A percentile compares a stretch with the other conserved stretches of the same genome.
phyloP scores from a whole-genome alignment of 2,329 filamentous ascomycete species.

The Dryadomyces quercus-mongolicae region DNA sequence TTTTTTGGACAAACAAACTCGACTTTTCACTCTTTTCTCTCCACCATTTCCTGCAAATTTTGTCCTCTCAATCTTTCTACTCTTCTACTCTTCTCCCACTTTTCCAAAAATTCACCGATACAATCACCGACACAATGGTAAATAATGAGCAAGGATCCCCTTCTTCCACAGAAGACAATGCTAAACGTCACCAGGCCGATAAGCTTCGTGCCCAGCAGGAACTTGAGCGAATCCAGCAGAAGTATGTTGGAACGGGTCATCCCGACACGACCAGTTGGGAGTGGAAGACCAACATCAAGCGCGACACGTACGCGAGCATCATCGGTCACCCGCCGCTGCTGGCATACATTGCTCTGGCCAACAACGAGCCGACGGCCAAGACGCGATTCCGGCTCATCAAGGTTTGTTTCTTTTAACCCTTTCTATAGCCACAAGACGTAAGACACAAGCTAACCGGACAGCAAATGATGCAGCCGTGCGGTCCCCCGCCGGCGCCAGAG shows the following conservation, averaged over 20 bases:
- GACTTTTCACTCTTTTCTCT: not conserved
- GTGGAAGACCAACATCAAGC: constrained; percentile 90
- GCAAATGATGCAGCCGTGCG: not conserved
- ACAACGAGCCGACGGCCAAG: constrained; percentile 75
- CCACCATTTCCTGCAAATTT: too few relatives aligned
- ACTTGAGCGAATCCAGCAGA: constrained; percentile 90
- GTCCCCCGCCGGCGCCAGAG: not conserved
- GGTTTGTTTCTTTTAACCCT: constrained; percentile 21
- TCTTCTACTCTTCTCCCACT: too few relatives aligned
- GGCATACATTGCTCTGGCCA: constrained; percentile 77
- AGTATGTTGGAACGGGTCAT: constrained; percentile 91
- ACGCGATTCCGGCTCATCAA: constrained; percentile 72
- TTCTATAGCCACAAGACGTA: too few relatives aligned
- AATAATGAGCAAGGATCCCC: too few relatives aligned
- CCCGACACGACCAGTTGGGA: constrained; percentile 96
- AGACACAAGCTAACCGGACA: not conserved
- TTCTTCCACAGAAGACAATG: too few relatives aligned
- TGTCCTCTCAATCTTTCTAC: too few relatives aligned
- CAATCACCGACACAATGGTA: not conserved
- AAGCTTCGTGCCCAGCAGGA: constrained; percentile 97
- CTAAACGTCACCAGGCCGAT: constrained; percentile 54
- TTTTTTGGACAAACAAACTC: too few relatives aligned
- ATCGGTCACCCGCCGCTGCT: constrained; percentile 82
- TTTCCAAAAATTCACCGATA: too few relatives aligned
- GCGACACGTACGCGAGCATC: constrained; percentile 83